Conservation (phyloP, 208 protist genomes). For the Acanthamoeba healyi region DNA sequence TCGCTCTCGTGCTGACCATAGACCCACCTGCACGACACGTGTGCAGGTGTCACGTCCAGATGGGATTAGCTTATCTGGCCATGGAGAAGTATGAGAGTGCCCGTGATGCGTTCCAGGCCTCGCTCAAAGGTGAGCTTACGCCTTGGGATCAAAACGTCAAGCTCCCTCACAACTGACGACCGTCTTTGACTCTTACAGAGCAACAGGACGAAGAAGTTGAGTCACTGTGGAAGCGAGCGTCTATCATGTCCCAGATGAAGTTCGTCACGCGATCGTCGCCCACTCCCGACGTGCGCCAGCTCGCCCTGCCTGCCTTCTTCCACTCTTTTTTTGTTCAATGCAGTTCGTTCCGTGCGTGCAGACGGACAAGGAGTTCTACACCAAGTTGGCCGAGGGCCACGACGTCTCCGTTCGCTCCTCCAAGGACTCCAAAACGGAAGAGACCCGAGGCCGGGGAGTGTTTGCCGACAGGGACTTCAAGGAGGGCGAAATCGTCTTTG, state of each 20-base stretch:
- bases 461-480: slow-evolving; percentile 46
- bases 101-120: slow-evolving; percentile 55
- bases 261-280: slow-evolving; percentile 42
- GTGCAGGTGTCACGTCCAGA: slow-evolving; percentile 49
- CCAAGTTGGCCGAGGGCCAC: slow-evolving; percentile 24
- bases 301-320: not conserved
- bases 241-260: slow-evolving; percentile 71
- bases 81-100: slow-evolving; percentile 68
- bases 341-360: not conserved
- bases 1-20: not conserved
- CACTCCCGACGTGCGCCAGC: slow-evolving; percentile 13
- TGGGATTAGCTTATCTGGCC: slow-evolving; percentile 60
- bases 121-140: slow-evolving; percentile 46
- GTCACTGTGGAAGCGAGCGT: not conserved
- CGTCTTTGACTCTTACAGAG: too few relatives aligned
- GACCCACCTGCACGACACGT: too few relatives aligned
- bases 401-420: slow-evolving; percentile 7
- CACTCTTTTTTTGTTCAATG: not conserved
- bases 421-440: slow-evolving; percentile 1
- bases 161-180: too few relatives aligned
- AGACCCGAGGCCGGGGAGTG: slow-evolving; percentile 31
- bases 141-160: too few relatives aligned
- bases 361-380: slow-evolving; percentile 42
- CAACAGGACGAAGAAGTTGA: slow-evolving; percentile 57
- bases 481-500: slow-evolving; percentile 67